Evolutionary conservation across 768 basidiomycete genomes (phyloP).

Genomic region (Wakefieldia striispora): DNA sequence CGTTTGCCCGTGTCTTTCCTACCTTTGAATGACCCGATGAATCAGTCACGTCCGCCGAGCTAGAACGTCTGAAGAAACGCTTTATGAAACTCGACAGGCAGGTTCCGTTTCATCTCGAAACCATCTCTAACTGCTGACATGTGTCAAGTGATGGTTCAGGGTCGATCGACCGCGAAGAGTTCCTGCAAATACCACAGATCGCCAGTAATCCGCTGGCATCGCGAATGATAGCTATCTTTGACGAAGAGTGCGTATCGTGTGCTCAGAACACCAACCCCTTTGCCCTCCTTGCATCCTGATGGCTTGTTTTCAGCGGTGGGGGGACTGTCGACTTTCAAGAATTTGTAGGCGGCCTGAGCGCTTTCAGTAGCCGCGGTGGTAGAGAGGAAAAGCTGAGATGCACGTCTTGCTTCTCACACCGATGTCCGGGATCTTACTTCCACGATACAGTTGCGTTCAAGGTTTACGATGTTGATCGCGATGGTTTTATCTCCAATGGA

Average conservation of each 20-base stretch:
- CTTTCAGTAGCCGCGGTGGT: conserved; percentile 95
- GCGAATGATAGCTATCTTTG: conserved; percentile 99
- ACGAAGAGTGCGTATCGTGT: conserved; percentile 81
- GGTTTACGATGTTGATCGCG: conserved; percentile 98
- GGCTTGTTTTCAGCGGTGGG: conserved; percentile 65
- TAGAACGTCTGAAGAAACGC: conserved; percentile 95
- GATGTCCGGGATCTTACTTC: not conserved
- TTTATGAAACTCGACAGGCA: conserved; percentile 99
- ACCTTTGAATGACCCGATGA: conserved; percentile 9
- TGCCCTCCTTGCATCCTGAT: not conserved
- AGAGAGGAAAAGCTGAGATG: conserved; percentile 96
- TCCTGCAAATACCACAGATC: conserved; percentile 98
- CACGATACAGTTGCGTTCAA: conserved; percentile 89
- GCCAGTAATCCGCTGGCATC: conserved; percentile 96
- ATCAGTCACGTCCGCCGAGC: conserved; percentile 89
- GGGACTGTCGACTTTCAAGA: conserved; percentile 99
- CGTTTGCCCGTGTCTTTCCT: not conserved
- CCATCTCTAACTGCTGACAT: not conserved
- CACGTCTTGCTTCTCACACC: conserved; percentile 39
- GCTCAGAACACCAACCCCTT: conserved; percentile 1
- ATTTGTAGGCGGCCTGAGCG: conserved; percentile 96
- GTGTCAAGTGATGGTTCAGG: conserved; percentile 84
- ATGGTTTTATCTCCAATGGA: conserved; percentile 97
- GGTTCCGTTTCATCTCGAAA: conserved; percentile 9
- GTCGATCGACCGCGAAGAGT: conserved; percentile 98